Base-by-base conservation (phyloP, 805 yeast genomes). In the Ogataea trehalophila region DNA sequence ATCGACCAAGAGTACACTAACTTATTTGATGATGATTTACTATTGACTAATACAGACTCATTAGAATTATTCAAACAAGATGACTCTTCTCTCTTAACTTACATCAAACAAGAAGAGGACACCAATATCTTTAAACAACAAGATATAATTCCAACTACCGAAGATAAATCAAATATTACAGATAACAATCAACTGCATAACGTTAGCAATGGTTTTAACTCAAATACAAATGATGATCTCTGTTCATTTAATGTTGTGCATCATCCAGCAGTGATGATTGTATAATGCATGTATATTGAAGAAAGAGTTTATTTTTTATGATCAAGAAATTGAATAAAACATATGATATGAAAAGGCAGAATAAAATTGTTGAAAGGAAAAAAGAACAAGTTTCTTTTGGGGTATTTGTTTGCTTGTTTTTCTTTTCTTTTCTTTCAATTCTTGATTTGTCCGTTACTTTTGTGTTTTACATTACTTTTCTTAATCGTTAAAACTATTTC, bases 251-350 rank as follows among this genome's bases (percentile, higher is more conserved):
- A 66, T 60, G 61, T 62, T 58, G 68, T 67, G 71, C 71, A 67
- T 63, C 68, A 63, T 66, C 68, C 70, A 66, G 71, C 71, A 66
- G 70, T 48, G 68, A 59, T 67, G 71, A 55, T 60, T 48, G 51
- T 48, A 41, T 46, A 46, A 47, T 33, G 47, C 29, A 9, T 51
- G 47, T 44, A 39, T 37, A 41, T 26, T 26, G 45, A 44, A 45
- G 47, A 48, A 45, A 42, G 34, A 13, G 39, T 7, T 26, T n/a
- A n/a, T n/a, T 29, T 20, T 39, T 26, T 22, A 20, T 38, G 13
- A 38, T 7, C n/a, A 14, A 17, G 16, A 22, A 20, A 22, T 22
- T 38, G 29, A 26, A 38, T 38, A 2, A 20, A 14, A 13, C 33
- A 15, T 5, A 17, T 3, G 13, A 22, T 9, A 5, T 16, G 37